Conservation (phyloP, 768 basidiomycete genomes). For the Mycena indigotica region DNA sequence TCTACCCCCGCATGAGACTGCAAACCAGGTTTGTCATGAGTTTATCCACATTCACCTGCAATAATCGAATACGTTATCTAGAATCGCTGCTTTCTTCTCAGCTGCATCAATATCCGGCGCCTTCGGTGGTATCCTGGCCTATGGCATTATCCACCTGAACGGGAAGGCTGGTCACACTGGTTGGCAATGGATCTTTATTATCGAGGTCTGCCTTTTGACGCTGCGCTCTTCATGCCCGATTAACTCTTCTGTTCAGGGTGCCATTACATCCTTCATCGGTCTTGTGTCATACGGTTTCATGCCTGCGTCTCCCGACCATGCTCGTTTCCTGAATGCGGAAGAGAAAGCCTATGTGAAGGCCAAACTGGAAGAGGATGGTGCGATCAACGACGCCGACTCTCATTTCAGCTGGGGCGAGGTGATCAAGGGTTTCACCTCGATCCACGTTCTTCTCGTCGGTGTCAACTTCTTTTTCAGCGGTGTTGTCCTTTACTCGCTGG, state of each 20-base stretch:
- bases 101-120: slow-evolving; percentile 62
- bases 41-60: no score
- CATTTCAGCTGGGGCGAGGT: slow-evolving; percentile 68
- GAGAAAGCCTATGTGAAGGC: slow-evolving; percentile 52
- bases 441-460: slow-evolving; percentile 57
- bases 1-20: slow-evolving; percentile 53
- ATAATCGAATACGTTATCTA: no score
- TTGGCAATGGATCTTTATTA: slow-evolving; percentile 72
- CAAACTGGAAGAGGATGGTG: slow-evolving; percentile 45
- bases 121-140: slow-evolving; percentile 70
- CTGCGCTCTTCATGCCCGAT: neutral
- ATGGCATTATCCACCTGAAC: slow-evolving; percentile 65
- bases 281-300: slow-evolving; percentile 50
- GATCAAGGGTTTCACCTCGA: slow-evolving; percentile 45
- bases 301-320: slow-evolving; percentile 44
- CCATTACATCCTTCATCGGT: slow-evolving; percentile 65
- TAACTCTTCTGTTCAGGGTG: slow-evolving; percentile 46
- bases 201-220: slow-evolving; percentile 33
- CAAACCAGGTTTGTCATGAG: slow-evolving; percentile 43
- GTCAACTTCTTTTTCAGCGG: slow-evolving; percentile 57
- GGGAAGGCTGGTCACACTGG: slow-evolving; percentile 55
- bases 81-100: slow-evolving; percentile 52
- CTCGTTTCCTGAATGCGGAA: slow-evolving; percentile 51
- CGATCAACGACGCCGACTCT: slow-evolving; percentile 34
- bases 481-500: slow-evolving; percentile 48